Conservation (phyloP, 441 rosid genomes). For the Euphorbia schlechtendalii region DNA sequence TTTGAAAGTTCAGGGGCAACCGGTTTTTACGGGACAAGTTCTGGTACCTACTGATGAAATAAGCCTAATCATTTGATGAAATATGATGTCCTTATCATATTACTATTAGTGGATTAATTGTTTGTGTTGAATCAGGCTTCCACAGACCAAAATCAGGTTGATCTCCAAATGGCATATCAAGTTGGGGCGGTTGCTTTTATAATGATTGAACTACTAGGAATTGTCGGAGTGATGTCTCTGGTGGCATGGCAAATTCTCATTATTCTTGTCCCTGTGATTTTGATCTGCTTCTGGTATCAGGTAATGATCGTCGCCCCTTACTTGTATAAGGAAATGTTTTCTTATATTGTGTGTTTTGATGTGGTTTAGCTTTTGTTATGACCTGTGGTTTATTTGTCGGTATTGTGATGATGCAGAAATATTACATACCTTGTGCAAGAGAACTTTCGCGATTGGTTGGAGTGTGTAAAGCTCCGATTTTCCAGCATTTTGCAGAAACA, state of each 20-base stretch:
- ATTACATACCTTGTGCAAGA: constrained; percentile 69
- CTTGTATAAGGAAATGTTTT: too few relatives aligned
- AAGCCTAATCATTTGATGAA: background rate
- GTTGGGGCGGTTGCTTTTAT: constrained; percentile 46
- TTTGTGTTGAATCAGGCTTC: constrained; percentile 48
- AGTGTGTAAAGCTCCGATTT: constrained; percentile 69
- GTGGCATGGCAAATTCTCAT: constrained; percentile 34
- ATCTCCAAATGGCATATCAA: constrained; percentile 44
- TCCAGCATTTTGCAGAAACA: constrained; percentile 81
- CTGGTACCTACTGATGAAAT: too few relatives aligned
- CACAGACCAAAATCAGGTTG: constrained; percentile 75
- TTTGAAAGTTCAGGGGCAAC: too few relatives aligned
- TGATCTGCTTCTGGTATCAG: constrained; percentile 14
- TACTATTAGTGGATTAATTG: background rate
- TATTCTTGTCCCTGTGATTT: constrained; percentile 11
- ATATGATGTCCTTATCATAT: background rate
- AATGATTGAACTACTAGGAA: constrained; percentile 56
- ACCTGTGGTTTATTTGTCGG: background rate
- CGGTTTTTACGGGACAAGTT: too few relatives aligned
- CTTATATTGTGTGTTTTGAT: background rate
- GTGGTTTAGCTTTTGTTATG: too few relatives aligned
- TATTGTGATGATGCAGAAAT: constrained; percentile 39
- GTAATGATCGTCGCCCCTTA: too few relatives aligned
- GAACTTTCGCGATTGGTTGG: constrained; percentile 74
- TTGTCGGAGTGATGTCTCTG: constrained; percentile 82